These are phyloP conservation scores for Didymella pinodella DNA, from an alignment of 2,329 filamentous ascomycete genomes.

Conservation along the genomic window DNA sequence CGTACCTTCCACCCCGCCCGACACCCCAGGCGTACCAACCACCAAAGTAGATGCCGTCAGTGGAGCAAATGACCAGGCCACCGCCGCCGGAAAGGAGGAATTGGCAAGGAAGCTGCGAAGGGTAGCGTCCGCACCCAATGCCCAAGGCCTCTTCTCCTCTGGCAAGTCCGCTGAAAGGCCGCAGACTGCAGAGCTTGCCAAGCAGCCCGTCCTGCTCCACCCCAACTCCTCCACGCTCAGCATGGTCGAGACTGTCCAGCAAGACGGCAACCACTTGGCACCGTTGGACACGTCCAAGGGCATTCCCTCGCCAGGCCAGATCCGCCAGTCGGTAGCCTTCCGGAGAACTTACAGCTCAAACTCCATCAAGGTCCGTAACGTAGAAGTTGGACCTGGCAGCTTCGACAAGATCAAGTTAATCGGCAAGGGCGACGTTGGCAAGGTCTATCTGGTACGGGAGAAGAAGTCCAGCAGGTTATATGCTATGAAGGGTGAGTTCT, in stretches of 20 bases:
- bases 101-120: slow-evolving; percentile 89
- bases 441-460: slow-evolving; percentile 95
- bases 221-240: slow-evolving; percentile 62
- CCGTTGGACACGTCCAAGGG: slow-evolving; percentile 56
- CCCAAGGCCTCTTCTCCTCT: slow-evolving; percentile 82
- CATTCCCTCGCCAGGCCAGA: slow-evolving; percentile 71
- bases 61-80: slow-evolving; percentile 69
- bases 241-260: slow-evolving; percentile 59
- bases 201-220: slow-evolving; percentile 74
- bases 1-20: slow-evolving; percentile 89
- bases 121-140: slow-evolving; percentile 96
- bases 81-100: slow-evolving; percentile 88
- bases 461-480: slow-evolving; percentile 97
- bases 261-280: slow-evolving; percentile 39
- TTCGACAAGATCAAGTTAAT: slow-evolving; percentile 99
- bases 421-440: slow-evolving; percentile 97
- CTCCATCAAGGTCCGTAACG: slow-evolving; percentile 97
- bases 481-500: slow-evolving; percentile 89
- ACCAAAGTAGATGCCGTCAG: slow-evolving; percentile 72
- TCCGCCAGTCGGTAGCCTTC: slow-evolving; percentile 75
- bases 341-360: slow-evolving; percentile 97
- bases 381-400: slow-evolving; percentile 92
- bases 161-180: slow-evolving; percentile 66
- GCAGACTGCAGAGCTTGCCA: slow-evolving; percentile 84
- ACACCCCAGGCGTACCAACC: slow-evolving; percentile 74